Base-by-base conservation (phyloP, 2,329 filamentous ascomycete genomes). In the Diaporthe capsici region DNA sequence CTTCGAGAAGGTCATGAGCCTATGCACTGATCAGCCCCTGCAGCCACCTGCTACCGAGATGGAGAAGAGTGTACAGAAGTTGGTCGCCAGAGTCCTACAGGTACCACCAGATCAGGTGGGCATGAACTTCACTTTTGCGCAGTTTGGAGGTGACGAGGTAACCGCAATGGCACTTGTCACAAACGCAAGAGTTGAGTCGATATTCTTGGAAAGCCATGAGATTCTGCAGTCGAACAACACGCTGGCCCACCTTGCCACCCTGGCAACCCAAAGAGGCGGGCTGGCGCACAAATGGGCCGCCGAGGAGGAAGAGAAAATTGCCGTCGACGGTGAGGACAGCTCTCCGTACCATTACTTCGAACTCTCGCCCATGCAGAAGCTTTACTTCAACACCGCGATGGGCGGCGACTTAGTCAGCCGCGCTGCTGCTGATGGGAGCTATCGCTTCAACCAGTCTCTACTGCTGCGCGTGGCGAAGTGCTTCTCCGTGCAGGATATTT, bases 301-400 rank as follows among this genome's bases (percentile, higher is more conserved):
- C 34, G 79, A 84, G 51, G 79, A 79, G 1, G 73, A 79, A 12
- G 84, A 85, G 28, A 82, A 76, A 44, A 73, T 73, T 4, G 60
- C 73, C 17, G 44, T 67, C 37, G 73, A 73, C 13, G 53, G 28
- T 22, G 53, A 73, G 17, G n/a, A 58, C 22, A 53, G 60, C 20
- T 67, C 63, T 8, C 55, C 74, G 34, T 71, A 68, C 28, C 63
- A 75, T 17, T 74, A 76, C 44, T 90, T 89, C 77, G 85, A 86
- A 13, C 83, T 90, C 13, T 87, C 88, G 1, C 86, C 88, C 4
- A 90, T 90, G 86, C 89, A 90, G 80, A 86, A 87, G 73, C 82
- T 90, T 5, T 89, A 88, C 78, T 89, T 90, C 71, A 83, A 87
- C 76, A 88, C 87, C 0, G 80, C 82, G 2, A 86, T 88, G 80